Evolutionary conservation across 2,329 filamentous ascomycete genomes (phyloP), one percentile per base, ranked within the genome.

Genomic region (Massarina eburnea): DNA sequence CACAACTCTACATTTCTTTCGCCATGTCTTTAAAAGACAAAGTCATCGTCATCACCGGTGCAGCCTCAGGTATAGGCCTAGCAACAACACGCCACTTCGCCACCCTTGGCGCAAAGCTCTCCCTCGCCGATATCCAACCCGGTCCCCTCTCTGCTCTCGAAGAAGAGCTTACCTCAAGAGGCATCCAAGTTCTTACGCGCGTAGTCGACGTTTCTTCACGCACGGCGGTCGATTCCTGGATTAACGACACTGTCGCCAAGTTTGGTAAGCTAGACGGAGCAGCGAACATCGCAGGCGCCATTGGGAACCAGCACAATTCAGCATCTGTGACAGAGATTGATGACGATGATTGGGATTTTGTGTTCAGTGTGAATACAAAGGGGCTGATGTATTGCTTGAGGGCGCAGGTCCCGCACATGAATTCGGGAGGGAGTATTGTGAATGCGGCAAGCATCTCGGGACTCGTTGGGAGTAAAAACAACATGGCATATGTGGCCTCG

Each of bases 371-470:
- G 5, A 74, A 74, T 43, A 47, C 70, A 15, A 66, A 62, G 5
- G 71, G 72, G 0, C 29, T 72, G 39, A 61, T 73, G 56, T 69
- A 71, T 29, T 73, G 63, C 30, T 34, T 73, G 37, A 58, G 68
- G 30, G 70, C 69, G 1, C 26, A 74, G 42, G 49, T 73, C 8
- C 58, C 58, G 2, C 71, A 72, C 30, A 73, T 82, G 37, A 62
- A 59, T 8, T 59, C 69, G 34, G 62, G 62, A 1, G 66, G 67
- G 0, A 59, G 62, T 0, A 71, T 75, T 19, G 70, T 74, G 6
- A 73, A 73, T 49, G 72, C 79, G 21, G 71, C 76, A 20, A 81
- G 76, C 35, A 77, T 78, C 26, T 75, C 79, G 29, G 80, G 80
- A 4, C 58, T 76, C 2, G 71, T 73, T 48, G 75, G 74, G 61